phyloP scores from a whole-genome alignment of 2,329 filamentous ascomycete genomes.

The Botrytis galanthina region DNA sequence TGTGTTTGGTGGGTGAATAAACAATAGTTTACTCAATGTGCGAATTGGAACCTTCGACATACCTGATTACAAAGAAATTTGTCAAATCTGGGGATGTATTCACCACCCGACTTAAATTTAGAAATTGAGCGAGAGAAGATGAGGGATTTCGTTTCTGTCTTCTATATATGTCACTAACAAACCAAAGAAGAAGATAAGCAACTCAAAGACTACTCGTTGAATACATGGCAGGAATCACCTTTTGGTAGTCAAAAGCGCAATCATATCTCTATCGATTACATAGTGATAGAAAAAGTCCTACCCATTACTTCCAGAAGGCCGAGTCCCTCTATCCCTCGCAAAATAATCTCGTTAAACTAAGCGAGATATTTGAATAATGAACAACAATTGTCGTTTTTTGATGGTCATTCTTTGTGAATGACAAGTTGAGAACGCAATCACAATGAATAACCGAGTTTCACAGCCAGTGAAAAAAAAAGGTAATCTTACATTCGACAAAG shows the following conservation, averaged over 20 bases:
- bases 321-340: not conserved
- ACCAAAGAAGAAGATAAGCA: too few relatives aligned
- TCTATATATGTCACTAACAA: too few relatives aligned
- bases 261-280: not conserved
- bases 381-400: not conserved
- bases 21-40: rapidly evolving
- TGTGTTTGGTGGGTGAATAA: too few relatives aligned
- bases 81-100: too few relatives aligned
- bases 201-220: too few relatives aligned
- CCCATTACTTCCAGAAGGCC: rapidly evolving
- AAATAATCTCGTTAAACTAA: not conserved
- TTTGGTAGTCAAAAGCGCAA: rapidly evolving
- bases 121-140: rapidly evolving
- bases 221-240: too few relatives aligned
- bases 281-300: rapidly evolving
- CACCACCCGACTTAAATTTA: too few relatives aligned
- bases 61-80: too few relatives aligned
- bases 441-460: too few relatives aligned
- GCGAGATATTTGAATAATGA: not conserved
- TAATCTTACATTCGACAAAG: not conserved
- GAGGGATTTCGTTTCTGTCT: too few relatives aligned
- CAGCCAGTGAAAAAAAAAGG: rapidly evolving
- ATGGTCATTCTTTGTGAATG: not conserved
- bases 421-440: not conserved
- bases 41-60: rapidly evolving